These are phyloP conservation scores for Melampsora americana DNA, from an alignment of 1,284 basidiomycete genomes.

Conservation along the genomic window DNA sequence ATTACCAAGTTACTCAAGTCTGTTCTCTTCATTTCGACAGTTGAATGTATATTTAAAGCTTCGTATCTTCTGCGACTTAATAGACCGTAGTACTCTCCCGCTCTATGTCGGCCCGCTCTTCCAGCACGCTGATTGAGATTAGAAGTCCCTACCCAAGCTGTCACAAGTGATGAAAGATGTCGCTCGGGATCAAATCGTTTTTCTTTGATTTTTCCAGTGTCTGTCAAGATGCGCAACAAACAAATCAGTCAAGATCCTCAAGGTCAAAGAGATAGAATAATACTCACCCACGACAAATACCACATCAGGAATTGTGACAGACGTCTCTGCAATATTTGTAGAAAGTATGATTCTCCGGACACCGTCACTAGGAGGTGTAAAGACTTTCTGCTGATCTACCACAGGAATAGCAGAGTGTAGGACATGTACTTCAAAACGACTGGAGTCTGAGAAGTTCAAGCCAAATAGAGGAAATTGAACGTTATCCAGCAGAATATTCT, in stretches of 20 bases:
- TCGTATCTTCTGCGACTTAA: slow-evolving; percentile 67
- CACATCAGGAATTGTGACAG: slow-evolving; percentile 92
- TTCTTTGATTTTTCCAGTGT: slow-evolving; percentile 84
- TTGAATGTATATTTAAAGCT: slow-evolving; percentile 73
- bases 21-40: slow-evolving; percentile 87
- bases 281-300: slow-evolving; percentile 63
- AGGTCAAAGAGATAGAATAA: background rate
- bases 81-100: slow-evolving; percentile 88
- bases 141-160: slow-evolving; percentile 87
- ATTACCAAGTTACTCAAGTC: slow-evolving; percentile 76
- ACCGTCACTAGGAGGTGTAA: slow-evolving; percentile 57
- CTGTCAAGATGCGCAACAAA: slow-evolving; percentile 52
- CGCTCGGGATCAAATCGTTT: slow-evolving; percentile 86
- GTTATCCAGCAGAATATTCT: slow-evolving; percentile 64
- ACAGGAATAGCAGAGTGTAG: slow-evolving; percentile 88
- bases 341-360: slow-evolving; percentile 52
- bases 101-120: slow-evolving; percentile 84
- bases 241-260: background rate
- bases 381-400: slow-evolving; percentile 83
- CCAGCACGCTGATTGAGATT: slow-evolving; percentile 91
- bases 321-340: slow-evolving; percentile 96
- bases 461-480: slow-evolving; percentile 60
- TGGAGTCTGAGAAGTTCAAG: slow-evolving; percentile 63
- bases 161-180: slow-evolving; percentile 79
- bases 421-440: slow-evolving; percentile 73